A percentile compares a stretch with the other conserved stretches of the same genome.
These are phyloP conservation scores for Pontederia paniculata DNA, from an alignment of 176 grass and related monocot species.

Conservation along the genomic window DNA sequence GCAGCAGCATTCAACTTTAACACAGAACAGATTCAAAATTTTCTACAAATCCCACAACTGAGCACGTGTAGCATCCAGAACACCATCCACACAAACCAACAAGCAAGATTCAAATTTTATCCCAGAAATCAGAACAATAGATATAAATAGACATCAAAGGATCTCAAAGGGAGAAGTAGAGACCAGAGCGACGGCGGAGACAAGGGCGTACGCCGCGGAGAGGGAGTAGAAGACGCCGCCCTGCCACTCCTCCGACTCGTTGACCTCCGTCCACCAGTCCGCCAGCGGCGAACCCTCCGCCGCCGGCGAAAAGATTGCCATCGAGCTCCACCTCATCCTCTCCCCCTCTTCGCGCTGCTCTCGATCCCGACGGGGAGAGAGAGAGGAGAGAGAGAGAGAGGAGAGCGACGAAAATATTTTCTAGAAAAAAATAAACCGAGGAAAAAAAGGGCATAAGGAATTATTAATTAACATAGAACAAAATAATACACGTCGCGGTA, in stretches of 20 bases:
- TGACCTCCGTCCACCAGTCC: slow-evolving; percentile 61
- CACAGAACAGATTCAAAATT: no score
- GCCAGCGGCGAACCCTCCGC: not conserved
- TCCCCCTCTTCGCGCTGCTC: no score
- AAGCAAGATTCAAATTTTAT: not conserved
- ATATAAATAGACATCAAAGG: slow-evolving; percentile 7
- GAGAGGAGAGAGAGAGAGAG: no score
- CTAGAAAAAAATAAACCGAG: no score
- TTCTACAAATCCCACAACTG: not conserved
- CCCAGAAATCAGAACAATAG: slow-evolving; percentile 6
- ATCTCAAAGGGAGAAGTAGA: not conserved
- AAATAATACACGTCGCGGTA: no score
- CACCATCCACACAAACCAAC: not conserved
- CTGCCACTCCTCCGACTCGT: slow-evolving; percentile 54
- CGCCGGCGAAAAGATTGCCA: not conserved
- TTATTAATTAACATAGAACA: no score
- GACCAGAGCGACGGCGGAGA: slow-evolving; percentile 64
- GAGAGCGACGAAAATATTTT: no score
- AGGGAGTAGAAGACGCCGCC: slow-evolving; percentile 64
- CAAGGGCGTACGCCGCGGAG: slow-evolving; percentile 53
- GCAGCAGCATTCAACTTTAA: no score
- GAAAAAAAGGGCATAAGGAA: no score
- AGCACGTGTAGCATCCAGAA: not conserved
- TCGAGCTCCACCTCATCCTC: no score
- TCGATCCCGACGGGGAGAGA: no score